A percentile compares a stretch with the other conserved stretches of the same genome.
Conservation (phyloP, 1,284 basidiomycete genomes). For the Bothia castanella region DNA sequence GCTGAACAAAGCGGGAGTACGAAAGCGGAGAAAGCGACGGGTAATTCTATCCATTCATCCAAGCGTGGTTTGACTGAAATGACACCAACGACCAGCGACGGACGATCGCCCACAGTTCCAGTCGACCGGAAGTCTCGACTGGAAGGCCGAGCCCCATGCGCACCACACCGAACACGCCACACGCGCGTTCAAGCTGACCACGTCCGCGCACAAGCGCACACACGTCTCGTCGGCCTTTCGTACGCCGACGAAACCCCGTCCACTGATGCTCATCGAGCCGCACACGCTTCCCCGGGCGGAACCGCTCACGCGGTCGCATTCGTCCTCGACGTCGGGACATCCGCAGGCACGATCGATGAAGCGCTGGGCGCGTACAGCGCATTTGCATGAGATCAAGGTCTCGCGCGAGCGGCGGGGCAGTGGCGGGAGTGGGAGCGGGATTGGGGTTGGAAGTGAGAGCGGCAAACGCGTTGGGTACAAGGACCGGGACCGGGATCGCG, state of each 20-base stretch:
- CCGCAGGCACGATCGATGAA: slow-evolving; percentile 34
- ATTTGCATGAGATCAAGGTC: slow-evolving; percentile 62
- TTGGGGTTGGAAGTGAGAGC: slow-evolving; percentile 3
- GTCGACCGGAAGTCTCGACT: background rate
- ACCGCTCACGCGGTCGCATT: slow-evolving; percentile 22
- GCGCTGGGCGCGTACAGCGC: slow-evolving; percentile 65
- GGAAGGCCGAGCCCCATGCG: background rate
- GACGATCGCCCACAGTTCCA: background rate
- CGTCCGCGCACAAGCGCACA: slow-evolving; percentile 17
- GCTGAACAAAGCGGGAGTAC: slow-evolving; percentile 12
- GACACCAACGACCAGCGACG: background rate
- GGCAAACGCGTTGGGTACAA: background rate
- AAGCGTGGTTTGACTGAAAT: slow-evolving; percentile 7
- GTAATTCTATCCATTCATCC: slow-evolving; percentile 12
- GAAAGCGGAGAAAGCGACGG: slow-evolving; percentile 13
- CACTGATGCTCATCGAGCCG: slow-evolving; percentile 14
- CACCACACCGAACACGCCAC: background rate
- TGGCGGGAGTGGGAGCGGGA: slow-evolving; percentile 6
- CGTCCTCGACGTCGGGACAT: slow-evolving; percentile 30
- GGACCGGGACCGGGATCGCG: slow-evolving; percentile 12
- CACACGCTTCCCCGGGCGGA: slow-evolving; percentile 22
- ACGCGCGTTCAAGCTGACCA: background rate
- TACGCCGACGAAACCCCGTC: slow-evolving; percentile 26
- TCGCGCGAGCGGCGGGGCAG: slow-evolving; percentile 11
- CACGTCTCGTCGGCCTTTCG: slow-evolving; percentile 12